Percentiles rank a stretch among this genome's conserved stretches.
phyloP scores from a whole-genome alignment of 148 eudicot genomes.

The Arbutus unedo region DNA sequence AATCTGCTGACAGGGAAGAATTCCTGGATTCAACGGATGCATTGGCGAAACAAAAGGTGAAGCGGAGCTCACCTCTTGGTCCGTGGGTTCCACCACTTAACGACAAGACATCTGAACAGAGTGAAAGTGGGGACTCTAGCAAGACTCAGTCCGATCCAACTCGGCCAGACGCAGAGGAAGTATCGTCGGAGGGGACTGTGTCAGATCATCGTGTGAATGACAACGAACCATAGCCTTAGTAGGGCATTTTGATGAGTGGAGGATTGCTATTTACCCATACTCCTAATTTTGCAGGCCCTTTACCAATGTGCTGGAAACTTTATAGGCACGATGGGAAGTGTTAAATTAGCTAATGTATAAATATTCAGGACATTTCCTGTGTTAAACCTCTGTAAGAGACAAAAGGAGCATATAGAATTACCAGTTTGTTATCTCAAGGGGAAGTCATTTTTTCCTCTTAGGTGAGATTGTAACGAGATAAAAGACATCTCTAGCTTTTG shows the following conservation, averaged over 20 bases:
- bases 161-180: constrained; percentile 36
- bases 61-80: constrained; percentile 19
- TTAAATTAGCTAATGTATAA: constrained; percentile 18
- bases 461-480: background rate
- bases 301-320: constrained; percentile 18
- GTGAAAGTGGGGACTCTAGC: constrained; percentile 40
- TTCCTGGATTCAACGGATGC: constrained; percentile 11
- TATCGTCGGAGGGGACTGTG: constrained; percentile 53
- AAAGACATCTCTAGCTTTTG: background rate
- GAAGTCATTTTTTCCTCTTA: background rate
- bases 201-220: constrained; percentile 37
- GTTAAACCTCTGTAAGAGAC: constrained; percentile 15
- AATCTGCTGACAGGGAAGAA: constrained; percentile 21
- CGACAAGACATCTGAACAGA: constrained; percentile 20
- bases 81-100: background rate
- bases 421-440: background rate
- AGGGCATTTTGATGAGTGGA: constrained; percentile 12
- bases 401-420: background rate
- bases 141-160: constrained; percentile 42
- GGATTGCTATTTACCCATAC: background rate
- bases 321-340: constrained; percentile 12
- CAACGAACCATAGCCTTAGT: constrained; percentile 14
- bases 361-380: constrained; percentile 9
- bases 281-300: constrained; percentile 6
- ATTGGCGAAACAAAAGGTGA: constrained; percentile 21